Conservation (phyloP, 805 yeast species). For the Saturnispora gosingensis region DNA sequence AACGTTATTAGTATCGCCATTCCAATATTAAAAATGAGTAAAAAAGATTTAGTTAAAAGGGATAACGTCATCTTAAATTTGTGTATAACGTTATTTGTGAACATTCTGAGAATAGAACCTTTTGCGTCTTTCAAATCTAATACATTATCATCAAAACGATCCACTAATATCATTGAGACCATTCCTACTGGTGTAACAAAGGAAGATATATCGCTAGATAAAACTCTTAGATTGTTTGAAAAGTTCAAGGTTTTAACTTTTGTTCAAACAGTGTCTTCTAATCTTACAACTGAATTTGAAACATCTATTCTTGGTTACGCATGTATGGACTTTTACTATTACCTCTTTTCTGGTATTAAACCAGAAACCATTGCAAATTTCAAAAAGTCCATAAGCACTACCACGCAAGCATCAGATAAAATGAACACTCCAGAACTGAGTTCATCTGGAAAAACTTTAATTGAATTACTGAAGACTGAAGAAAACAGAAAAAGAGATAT, state of each 20-base stretch:
- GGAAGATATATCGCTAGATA: slow-evolving; percentile 61
- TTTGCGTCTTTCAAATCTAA: slow-evolving; percentile 32
- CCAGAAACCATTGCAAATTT: slow-evolving; percentile 20
- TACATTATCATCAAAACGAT: slow-evolving; percentile 8
- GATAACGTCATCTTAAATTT: slow-evolving; percentile 68
- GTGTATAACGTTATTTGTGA: slow-evolving; percentile 66
- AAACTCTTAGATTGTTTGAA: slow-evolving; percentile 50
- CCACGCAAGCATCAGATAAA: neutral
- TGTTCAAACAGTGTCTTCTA: slow-evolving; percentile 59
- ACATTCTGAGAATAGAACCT: slow-evolving; percentile 70
- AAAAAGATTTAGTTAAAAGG: slow-evolving; percentile 50
- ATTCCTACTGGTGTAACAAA: slow-evolving; percentile 48
- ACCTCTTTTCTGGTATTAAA: slow-evolving; percentile 49
- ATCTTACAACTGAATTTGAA: slow-evolving; percentile 56
- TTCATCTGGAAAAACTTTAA: slow-evolving; percentile 27
- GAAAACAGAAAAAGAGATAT: slow-evolving; percentile 34
- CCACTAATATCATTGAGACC: slow-evolving; percentile 26
- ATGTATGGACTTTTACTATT: slow-evolving; percentile 61
- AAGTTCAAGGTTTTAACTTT: slow-evolving; percentile 66
- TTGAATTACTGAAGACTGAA: slow-evolving; percentile 53
- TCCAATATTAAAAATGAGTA: slow-evolving; percentile 45
- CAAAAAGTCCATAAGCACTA: neutral
- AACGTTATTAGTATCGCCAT: slow-evolving; percentile 63
- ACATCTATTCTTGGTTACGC: slow-evolving; percentile 49
- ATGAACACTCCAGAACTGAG: neutral